Evolutionary conservation across 2,329 filamentous ascomycete genomes (phyloP).

Genomic region (Periconia macrospinosa): DNA sequence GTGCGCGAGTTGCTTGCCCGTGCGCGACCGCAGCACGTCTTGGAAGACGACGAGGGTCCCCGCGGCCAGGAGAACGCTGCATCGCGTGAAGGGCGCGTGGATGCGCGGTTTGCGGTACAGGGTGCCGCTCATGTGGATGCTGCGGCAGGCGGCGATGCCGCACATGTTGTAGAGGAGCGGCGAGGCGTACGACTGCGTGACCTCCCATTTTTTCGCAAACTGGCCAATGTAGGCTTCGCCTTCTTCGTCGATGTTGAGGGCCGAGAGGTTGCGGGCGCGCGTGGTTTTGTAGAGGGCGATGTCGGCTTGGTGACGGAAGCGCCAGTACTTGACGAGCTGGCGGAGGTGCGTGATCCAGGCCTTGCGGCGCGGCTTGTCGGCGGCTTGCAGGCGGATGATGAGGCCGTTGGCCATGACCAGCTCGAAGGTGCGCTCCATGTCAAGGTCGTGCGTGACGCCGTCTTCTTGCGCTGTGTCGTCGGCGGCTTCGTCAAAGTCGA

Average conservation of each 20-base stretch:
- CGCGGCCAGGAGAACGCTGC: conserved; percentile 61
- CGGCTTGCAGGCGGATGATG: conserved; percentile 62
- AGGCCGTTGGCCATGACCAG: conserved; percentile 64
- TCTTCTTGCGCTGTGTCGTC: conserved; percentile 54
- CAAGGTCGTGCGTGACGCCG: conserved; percentile 55
- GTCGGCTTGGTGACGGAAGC: conserved; percentile 57
- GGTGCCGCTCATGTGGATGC: conserved; percentile 62
- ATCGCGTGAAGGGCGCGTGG: conserved; percentile 63
- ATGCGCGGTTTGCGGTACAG: conserved; percentile 67
- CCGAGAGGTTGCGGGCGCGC: conserved; percentile 60
- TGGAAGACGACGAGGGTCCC: conserved; percentile 66
- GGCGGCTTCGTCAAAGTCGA: conserved; percentile 57
- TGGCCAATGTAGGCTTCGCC: conserved; percentile 67
- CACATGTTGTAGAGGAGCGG: conserved; percentile 69
- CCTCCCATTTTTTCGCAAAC: conserved; percentile 70
- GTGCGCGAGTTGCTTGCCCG: conserved; percentile 59
- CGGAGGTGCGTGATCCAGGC: conserved; percentile 65
- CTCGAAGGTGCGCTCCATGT: conserved; percentile 63
- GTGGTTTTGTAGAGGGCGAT: conserved; percentile 60
- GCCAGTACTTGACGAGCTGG: conserved; percentile 65
- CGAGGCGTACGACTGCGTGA: conserved; percentile 64
- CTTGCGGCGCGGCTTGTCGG: conserved; percentile 58
- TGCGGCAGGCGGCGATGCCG: conserved; percentile 63
- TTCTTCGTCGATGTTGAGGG: conserved; percentile 66
- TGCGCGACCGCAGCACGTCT: conserved; percentile 57